Evolutionary conservation across 805 yeast species (phyloP), one percentile per base, ranked within the genome.

Genomic region (Kuraishia cidri): DNA sequence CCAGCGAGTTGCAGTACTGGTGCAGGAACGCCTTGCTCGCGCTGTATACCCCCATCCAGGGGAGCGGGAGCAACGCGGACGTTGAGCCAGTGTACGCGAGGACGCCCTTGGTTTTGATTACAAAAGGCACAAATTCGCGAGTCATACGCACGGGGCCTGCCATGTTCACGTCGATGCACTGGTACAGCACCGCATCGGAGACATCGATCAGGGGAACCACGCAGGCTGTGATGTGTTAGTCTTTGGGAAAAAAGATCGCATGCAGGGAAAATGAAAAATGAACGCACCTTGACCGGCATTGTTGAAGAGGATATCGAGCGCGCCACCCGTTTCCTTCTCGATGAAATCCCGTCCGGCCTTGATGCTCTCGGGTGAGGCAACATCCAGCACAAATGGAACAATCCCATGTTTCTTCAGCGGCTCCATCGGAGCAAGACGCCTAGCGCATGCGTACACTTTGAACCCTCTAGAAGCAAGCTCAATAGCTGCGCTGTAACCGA

Each of bases 21-120:
- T 80, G 85, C 36, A 83, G 73, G 1, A 90, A 88, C 5, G 88
- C 85, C 46, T 83, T 83, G 1, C 80, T 52, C 1, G 88, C 66
- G 21, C 77, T 68, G 47, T 83, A 83, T 20, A 75, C 60, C 10
- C 78, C 63, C 1, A 79, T 73, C 51, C 76, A 81, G 17, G 94
- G 94, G 57, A 82, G 75, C 3, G 84, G 76, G 9, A 68, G 54
- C 11, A 72, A 34, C 1, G 85, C 92, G 11, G 80, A 69, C 3
- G 78, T 51, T 3, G 88, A 79, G 2, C 92, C 92, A 1, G 90
- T 81, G 53, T 79, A 80, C 0, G 78, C 75, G 37, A 83, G 69
- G 0, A 74, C 69, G 3, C 90, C 92, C 43, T 76, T 64, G 2
- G 82, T 75, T 24, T 69, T 70, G 39, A 82, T 77, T 8, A 80